Evolutionary conservation across 148 eudicot genomes (phyloP).

Genomic region (Chenopodium formosanum): DNA sequence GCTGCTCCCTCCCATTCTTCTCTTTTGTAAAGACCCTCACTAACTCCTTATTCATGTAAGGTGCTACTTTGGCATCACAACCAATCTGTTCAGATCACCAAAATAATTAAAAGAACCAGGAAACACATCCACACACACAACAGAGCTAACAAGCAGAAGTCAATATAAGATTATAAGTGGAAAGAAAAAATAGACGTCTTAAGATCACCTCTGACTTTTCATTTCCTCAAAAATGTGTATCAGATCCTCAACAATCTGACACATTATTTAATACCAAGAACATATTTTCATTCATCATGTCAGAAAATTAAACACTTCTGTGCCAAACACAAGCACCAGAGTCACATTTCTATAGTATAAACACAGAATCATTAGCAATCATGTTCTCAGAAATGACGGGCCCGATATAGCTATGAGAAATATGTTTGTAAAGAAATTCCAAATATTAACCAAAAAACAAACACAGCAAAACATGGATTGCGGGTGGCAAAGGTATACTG

Average conservation of each 20-base stretch:
- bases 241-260: no score
- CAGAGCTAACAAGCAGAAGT: slow-evolving; percentile 2
- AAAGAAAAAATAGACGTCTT: slow-evolving; percentile 14
- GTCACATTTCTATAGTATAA: no score
- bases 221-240: no score
- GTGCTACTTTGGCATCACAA: slow-evolving; percentile 59
- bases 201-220: no score
- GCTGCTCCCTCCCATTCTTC: slow-evolving; percentile 75
- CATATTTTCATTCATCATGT: no score
- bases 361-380: background rate
- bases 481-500: background rate
- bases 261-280: no score
- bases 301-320: background rate
- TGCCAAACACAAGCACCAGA: no score
- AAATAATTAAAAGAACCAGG: background rate
- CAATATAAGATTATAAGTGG: background rate
- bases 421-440: background rate
- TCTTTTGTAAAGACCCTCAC: slow-evolving; percentile 67
- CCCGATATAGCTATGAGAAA: background rate
- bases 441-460: background rate
- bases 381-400: background rate
- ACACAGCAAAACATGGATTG: background rate
- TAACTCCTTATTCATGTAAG: slow-evolving; percentile 74
- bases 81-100: slow-evolving; percentile 57
- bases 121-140: background rate